A percentile compares a stretch with the other conserved stretches of the same genome.
phyloP scores from a whole-genome alignment of 768 basidiomycete genomes.

The Lepiota venenata region DNA sequence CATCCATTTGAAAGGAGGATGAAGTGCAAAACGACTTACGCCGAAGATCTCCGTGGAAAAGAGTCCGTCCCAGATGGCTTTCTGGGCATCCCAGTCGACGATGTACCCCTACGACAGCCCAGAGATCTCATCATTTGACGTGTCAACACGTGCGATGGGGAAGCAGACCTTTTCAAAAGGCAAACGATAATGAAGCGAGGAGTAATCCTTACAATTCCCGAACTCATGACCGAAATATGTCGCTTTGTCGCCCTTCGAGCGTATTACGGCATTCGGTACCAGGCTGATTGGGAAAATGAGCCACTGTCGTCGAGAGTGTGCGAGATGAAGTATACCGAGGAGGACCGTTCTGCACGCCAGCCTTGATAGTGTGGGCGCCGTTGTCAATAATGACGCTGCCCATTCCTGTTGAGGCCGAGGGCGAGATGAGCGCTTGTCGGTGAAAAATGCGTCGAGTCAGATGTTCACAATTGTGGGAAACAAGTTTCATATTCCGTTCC shows the following conservation, averaged over 20 bases:
- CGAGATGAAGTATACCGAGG: conserved; percentile 1
- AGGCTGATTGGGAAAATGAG: conserved; percentile 39
- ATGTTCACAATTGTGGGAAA: not conserved
- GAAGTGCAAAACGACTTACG: conserved; percentile 34
- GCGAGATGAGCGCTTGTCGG: conserved; percentile 10
- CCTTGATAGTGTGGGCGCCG: conserved; percentile 81
- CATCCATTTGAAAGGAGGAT: not conserved
- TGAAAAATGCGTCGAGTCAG: conserved; percentile 2
- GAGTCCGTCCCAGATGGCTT: conserved; percentile 89
- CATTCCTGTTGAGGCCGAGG: conserved; percentile 5
- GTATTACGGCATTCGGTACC: conserved; percentile 77
- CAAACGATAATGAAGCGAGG: conserved; percentile 76
- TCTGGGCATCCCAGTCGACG: conserved; percentile 94
- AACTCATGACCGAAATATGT: conserved; percentile 89
- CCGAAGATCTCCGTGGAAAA: conserved; percentile 72
- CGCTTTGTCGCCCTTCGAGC: conserved; percentile 79
- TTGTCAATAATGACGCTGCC: conserved; percentile 77
- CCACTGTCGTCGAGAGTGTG: not conserved
- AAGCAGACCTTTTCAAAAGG: conserved; percentile 80
- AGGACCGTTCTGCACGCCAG: conserved; percentile 44
- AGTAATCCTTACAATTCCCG: conserved; percentile 70
- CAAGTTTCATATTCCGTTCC: too few relatives aligned
- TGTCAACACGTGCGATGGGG: not conserved
- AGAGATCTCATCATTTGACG: conserved; percentile 15
- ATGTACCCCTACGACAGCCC: conserved; percentile 69